A percentile compares a stretch with the other conserved stretches of the same genome.
phyloP scores from a whole-genome alignment of 2,329 filamentous ascomycete genomes.

The Cryphonectria naterciae region DNA sequence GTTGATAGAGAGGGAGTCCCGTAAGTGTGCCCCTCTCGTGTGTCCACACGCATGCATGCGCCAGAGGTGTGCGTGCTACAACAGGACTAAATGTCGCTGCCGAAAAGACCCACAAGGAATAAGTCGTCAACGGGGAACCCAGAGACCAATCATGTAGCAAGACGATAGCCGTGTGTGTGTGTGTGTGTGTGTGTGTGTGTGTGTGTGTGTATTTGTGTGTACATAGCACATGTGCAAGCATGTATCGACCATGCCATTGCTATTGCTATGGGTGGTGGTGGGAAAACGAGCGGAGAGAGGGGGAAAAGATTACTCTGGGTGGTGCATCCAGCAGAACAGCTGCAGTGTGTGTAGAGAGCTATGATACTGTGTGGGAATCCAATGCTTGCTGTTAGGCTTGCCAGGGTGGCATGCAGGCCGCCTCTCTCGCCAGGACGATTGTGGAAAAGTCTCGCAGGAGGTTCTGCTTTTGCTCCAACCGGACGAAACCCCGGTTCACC shows the following conservation, averaged over 20 bases:
- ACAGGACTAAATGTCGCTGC: too few relatives aligned
- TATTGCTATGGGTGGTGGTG: neutral
- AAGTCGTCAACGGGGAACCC: neutral
- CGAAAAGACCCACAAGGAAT: neutral
- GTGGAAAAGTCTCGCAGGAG: conserved; percentile 37
- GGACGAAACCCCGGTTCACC: neutral
- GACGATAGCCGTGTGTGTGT: neutral
- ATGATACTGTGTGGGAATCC: neutral
- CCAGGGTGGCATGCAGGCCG: neutral
- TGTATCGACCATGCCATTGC: neutral
- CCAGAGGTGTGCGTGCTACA: neutral
- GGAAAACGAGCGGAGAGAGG: neutral
- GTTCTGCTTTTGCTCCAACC: neutral
- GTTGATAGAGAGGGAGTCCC: neutral
- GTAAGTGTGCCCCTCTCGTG: neutral
- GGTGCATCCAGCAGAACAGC: neutral
- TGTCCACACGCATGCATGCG: neutral
- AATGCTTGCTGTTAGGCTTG: neutral
- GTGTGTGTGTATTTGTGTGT: too few relatives aligned
- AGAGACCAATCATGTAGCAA: neutral
- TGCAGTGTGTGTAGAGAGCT: neutral
- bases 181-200: neutral
- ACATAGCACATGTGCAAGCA: neutral
- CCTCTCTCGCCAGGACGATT: neutral
- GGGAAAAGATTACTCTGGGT: neutral